Conservation (phyloP, 768 basidiomycete species). For the Lepiota venenata region DNA sequence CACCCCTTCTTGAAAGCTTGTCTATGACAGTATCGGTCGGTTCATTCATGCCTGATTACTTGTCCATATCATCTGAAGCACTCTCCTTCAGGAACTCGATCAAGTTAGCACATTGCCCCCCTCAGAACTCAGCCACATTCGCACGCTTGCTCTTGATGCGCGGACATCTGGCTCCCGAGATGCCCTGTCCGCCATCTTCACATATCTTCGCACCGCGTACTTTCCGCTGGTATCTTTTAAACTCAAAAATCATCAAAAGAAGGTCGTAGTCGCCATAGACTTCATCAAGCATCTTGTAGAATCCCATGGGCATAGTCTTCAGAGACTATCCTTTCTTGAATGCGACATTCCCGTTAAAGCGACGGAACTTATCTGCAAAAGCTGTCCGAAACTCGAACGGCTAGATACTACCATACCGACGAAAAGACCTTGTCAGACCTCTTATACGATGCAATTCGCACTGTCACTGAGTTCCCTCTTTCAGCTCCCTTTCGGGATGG, state of each 20-base stretch:
- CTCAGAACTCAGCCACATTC: constrained; percentile 37
- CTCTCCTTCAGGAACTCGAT: constrained; percentile 21
- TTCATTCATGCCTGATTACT: constrained; percentile 1
- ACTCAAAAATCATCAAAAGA: constrained; percentile 43
- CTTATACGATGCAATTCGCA: background rate
- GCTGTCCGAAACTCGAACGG: constrained; percentile 44
- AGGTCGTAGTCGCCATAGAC: constrained; percentile 29
- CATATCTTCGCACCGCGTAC: constrained; percentile 27
- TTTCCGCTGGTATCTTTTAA: constrained; percentile 34
- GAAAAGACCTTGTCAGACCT: constrained; percentile 43
- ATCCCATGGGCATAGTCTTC: constrained; percentile 38
- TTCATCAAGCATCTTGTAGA: constrained; percentile 43
- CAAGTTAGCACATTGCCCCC: constrained; percentile 27
- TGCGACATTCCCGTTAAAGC: constrained; percentile 37
- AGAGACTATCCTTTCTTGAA: constrained; percentile 43
- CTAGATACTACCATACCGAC: constrained; percentile 49
- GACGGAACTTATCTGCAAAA: constrained; percentile 35
- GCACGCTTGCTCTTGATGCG: constrained; percentile 51
- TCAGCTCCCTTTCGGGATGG: constrained; percentile 3
- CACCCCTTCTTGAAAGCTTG: constrained; percentile 55
- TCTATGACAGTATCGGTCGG: constrained; percentile 61
- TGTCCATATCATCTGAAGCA: constrained; percentile 3
- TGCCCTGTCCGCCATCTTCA: constrained; percentile 27
- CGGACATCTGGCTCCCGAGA: constrained; percentile 32
- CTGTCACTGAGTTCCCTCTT: background rate